phyloP scores from a whole-genome alignment of 345 rosid genomes.

The thale cress (Arabidopsis thaliana) region DNA sequence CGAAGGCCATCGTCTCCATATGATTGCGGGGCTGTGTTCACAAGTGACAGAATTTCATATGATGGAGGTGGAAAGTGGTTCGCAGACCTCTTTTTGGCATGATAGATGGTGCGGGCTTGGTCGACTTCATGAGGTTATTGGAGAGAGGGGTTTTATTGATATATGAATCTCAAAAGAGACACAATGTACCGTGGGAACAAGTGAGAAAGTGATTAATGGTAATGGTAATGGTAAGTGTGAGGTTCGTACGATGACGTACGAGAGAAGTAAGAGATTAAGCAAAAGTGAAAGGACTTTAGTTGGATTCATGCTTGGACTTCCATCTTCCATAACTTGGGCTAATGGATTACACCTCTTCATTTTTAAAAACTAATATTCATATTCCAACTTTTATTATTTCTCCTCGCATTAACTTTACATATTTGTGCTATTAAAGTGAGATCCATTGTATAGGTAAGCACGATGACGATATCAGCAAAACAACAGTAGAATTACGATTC shows the following conservation, averaged over 20 bases:
- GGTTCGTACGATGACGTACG: conserved; percentile 44
- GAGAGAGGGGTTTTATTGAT: no score
- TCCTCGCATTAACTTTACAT: conserved; percentile 24
- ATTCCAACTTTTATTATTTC: conserved; percentile 37
- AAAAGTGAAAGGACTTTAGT: conserved; percentile 23
- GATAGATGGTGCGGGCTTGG: no score
- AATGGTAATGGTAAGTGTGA: conserved; percentile 20
- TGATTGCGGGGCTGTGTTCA: no score
- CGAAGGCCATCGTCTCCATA: no score
- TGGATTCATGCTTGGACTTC: conserved; percentile 50
- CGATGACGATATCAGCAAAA: conserved; percentile 33
- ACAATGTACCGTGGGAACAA: not conserved
- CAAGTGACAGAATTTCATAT: no score
- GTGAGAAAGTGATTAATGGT: conserved; percentile 16
- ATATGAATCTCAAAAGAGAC: no score
- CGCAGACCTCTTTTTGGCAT: no score
- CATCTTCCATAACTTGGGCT: conserved; percentile 49
- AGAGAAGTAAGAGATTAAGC: conserved; percentile 25
- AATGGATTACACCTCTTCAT: conserved; percentile 47
- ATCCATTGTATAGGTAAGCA: conserved; percentile 15
- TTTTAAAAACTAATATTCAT: not conserved
- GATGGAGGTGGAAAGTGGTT: no score
- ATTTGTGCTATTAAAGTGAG: not conserved
- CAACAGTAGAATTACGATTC: conserved; percentile 1
- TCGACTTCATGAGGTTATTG: no score